phyloP scores from a whole-genome alignment of 768 basidiomycete genomes.

The Rhizopogon rudus region DNA sequence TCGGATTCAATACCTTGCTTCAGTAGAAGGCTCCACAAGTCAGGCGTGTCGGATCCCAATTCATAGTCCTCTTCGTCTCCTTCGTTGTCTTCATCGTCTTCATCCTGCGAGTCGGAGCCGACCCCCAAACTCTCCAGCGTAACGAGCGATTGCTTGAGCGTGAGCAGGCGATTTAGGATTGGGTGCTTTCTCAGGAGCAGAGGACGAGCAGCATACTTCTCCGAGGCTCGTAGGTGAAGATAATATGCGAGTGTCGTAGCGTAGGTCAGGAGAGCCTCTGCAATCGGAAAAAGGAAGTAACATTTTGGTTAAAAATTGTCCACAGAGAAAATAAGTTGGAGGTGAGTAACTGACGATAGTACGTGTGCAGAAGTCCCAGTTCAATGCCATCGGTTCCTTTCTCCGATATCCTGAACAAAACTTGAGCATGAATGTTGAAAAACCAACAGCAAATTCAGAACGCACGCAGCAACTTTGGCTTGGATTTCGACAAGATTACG shows the following conservation, averaged over 20 bases:
- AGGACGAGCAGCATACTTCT: constrained; percentile 57
- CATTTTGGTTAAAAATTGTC: not conserved
- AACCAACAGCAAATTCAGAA: not conserved
- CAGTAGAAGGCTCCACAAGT: constrained; percentile 38
- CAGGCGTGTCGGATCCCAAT: constrained; percentile 29
- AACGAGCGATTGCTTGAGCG: constrained; percentile 75
- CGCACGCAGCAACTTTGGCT: constrained; percentile 52
- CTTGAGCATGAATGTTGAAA: not conserved
- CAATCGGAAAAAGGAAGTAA: constrained; percentile 1
- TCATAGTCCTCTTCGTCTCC: constrained; percentile 30
- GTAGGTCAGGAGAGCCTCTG: constrained; percentile 90
- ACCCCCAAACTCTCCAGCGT: constrained; percentile 88
- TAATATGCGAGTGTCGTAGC: constrained; percentile 90
- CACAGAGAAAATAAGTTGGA: not conserved
- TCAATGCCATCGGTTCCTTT: constrained; percentile 47
- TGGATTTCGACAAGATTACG: constrained; percentile 46
- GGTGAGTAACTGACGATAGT: constrained; percentile 68
- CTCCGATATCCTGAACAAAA: constrained; percentile 39
- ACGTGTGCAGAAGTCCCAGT: constrained; percentile 72
- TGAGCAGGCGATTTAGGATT: constrained; percentile 69
- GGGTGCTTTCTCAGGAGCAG: constrained; percentile 64
- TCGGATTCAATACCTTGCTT: constrained; percentile 33
- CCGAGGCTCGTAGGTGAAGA: constrained; percentile 73
- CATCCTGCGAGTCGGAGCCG: constrained; percentile 41
- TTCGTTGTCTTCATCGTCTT: constrained; percentile 43